Evolutionary conservation across 768 basidiomycete species (phyloP).

Genomic region (Auricularia sp.): DNA sequence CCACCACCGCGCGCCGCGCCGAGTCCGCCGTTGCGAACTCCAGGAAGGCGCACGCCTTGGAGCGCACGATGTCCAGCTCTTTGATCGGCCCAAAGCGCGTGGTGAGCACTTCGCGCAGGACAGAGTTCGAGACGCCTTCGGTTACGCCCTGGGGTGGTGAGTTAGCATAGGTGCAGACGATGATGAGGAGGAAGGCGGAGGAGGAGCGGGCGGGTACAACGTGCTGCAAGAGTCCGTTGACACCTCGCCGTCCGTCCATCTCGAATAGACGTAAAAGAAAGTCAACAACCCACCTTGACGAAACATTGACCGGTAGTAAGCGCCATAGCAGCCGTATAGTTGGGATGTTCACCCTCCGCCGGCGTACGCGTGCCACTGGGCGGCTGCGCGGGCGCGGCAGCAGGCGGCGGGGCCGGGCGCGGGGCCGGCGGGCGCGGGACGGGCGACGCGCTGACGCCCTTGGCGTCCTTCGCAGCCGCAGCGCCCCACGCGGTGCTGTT

Average conservation of each 20-base stretch:
- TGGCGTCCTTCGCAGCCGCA: constrained; percentile 66
- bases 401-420: constrained; percentile 2
- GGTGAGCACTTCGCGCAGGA: constrained; percentile 41
- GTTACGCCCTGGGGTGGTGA: constrained; percentile 47
- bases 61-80: constrained; percentile 80
- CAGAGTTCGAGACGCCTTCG: constrained; percentile 46
- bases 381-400: constrained; percentile 3
- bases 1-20: constrained; percentile 77
- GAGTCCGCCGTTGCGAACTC: constrained; percentile 72
- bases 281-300: constrained; percentile 57
- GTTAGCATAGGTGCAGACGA: too few relatives aligned
- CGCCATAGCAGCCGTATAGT: constrained; percentile 44
- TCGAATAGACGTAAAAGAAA: constrained; percentile 8
- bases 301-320: constrained; percentile 76
- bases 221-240: too few relatives aligned
- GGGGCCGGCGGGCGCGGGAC: constrained; percentile 31
- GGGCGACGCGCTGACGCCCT: constrained; percentile 60
- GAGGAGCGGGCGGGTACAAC: too few relatives aligned
- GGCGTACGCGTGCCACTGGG: constrained; percentile 29
- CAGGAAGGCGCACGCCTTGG: constrained; percentile 88
- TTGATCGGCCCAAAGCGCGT: constrained; percentile 72
- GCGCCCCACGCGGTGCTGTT: constrained; percentile 79
- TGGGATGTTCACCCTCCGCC: constrained; percentile 38
- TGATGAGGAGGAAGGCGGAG: too few relatives aligned
- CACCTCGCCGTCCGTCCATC: too few relatives aligned